Conservation (phyloP, 2,329 filamentous ascomycete species). For the Cercospora janseana region DNA sequence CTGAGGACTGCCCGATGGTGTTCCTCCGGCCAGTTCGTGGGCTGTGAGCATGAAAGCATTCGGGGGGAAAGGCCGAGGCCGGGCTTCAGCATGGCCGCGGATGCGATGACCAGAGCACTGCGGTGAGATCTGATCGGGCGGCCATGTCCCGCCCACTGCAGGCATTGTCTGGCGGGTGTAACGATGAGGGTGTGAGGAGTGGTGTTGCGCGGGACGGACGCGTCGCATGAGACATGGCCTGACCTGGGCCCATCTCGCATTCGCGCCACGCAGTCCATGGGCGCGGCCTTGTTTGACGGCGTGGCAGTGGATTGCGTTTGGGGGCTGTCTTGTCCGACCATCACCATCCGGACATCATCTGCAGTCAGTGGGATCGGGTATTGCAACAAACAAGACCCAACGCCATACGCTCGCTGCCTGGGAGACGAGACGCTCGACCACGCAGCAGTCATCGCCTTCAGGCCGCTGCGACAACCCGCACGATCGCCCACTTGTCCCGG, state of each 20-base stretch:
- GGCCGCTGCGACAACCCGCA: neutral
- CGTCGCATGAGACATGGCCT: slow-evolving; percentile 1
- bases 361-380: no score
- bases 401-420: neutral
- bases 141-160: no score
- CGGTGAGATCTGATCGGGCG: no score
- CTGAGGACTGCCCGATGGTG: no score
- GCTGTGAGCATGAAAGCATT: no score
- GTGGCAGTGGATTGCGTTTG: neutral
- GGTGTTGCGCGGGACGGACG: no score
- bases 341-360: neutral
- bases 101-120: no score
- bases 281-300: neutral
- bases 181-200: neutral
- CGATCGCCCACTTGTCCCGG: neutral
- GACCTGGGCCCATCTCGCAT: neutral
- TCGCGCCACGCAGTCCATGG: neutral
- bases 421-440: no score
- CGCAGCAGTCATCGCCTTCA: neutral
- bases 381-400: neutral
- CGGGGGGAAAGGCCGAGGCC: no score
- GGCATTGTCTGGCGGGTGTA: neutral
- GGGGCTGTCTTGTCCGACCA: neutral
- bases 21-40: no score
- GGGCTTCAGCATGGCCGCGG: no score